Conservation (phyloP, 1,284 basidiomycete species). For the Cryptococcus sp. region DNA sequence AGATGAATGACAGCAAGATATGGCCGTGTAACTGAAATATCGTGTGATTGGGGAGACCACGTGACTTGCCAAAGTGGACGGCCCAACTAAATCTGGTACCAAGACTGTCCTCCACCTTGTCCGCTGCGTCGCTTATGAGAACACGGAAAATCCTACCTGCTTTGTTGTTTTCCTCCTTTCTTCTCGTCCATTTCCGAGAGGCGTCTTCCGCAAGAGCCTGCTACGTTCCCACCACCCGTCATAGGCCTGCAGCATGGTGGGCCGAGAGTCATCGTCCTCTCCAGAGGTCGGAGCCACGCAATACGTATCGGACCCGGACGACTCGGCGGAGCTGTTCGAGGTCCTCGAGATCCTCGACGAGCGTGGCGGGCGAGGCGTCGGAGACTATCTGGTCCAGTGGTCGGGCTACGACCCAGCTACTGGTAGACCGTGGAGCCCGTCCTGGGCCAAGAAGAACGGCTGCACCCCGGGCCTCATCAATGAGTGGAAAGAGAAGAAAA, state of each 20-base stretch:
- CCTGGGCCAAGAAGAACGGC: conserved; percentile 34
- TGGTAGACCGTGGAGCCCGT: conserved; percentile 30
- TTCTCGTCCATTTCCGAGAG: not conserved
- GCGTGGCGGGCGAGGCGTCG: conserved; percentile 5
- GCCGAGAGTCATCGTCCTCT: conserved; percentile 1
- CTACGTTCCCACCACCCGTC: too few species aligned
- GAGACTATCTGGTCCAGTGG: conserved; percentile 43
- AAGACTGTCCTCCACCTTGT: not conserved
- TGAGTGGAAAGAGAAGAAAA: conserved; percentile 35
- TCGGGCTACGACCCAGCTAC: conserved; percentile 32
- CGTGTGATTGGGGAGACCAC: not conserved
- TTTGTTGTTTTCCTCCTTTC: not conserved
- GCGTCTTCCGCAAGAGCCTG: too few species aligned
- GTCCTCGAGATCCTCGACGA: conserved; percentile 33
- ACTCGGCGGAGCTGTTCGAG: conserved; percentile 22
- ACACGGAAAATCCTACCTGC: too few species aligned
- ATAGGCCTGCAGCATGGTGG: not conserved
- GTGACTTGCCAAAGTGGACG: not conserved
- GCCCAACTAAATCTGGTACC: not conserved
- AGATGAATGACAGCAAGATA: too few species aligned
- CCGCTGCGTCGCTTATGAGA: not conserved
- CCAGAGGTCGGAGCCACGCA: conserved; percentile 16
- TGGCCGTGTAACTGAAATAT: too few species aligned
- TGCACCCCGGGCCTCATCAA: conserved; percentile 27
- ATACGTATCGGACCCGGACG: conserved; percentile 16